Conservation (phyloP, 2,329 filamentous ascomycete genomes). For the Trichoderma endophyticum region DNA sequence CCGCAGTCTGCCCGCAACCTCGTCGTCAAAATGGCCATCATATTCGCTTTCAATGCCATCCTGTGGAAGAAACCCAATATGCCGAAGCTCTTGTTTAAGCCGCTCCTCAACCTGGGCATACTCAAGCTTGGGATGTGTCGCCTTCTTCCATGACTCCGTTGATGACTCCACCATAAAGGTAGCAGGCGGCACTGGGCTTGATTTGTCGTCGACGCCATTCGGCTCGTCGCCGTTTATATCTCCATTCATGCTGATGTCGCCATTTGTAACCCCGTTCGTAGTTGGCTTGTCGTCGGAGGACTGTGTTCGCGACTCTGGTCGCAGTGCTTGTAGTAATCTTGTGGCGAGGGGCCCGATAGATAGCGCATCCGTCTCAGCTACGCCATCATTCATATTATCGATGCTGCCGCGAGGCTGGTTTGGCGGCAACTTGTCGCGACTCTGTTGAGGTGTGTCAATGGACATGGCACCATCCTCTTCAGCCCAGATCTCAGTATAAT, state of each 20-base stretch:
- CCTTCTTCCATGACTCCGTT: slow-evolving; percentile 74
- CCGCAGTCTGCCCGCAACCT: slow-evolving; percentile 85
- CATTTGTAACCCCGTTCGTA: slow-evolving; percentile 49
- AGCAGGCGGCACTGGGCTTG: slow-evolving; percentile 58
- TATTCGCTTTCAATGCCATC: slow-evolving; percentile 70
- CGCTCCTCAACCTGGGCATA: slow-evolving; percentile 86
- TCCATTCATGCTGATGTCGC: slow-evolving; percentile 55
- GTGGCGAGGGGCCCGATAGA: slow-evolving; percentile 84
- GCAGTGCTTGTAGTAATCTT: slow-evolving; percentile 74
- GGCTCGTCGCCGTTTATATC: slow-evolving; percentile 40
- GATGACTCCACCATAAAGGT: slow-evolving; percentile 76
- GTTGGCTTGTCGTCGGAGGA: slow-evolving; percentile 55
- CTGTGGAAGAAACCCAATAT: slow-evolving; percentile 79
- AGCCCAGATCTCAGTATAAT: slow-evolving; percentile 89
- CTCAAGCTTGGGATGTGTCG: slow-evolving; percentile 71
- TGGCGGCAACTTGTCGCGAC: slow-evolving; percentile 64
- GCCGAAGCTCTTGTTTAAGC: slow-evolving; percentile 82
- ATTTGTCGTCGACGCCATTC: slow-evolving; percentile 38
- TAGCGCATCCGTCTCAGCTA: slow-evolving; percentile 84
- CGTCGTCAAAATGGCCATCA: slow-evolving; percentile 87
- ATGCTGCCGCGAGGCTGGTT: slow-evolving; percentile 84
- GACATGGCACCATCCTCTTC: slow-evolving; percentile 84
- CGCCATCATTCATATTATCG: slow-evolving; percentile 80
- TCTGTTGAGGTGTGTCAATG: slow-evolving; percentile 62
- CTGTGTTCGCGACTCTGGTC: slow-evolving; percentile 65